A percentile compares a stretch with the other conserved stretches of the same genome.
These are phyloP conservation scores for Inonotus hispidus DNA, from an alignment of 1,284 basidiomycete genomes.

Conservation along the genomic window DNA sequence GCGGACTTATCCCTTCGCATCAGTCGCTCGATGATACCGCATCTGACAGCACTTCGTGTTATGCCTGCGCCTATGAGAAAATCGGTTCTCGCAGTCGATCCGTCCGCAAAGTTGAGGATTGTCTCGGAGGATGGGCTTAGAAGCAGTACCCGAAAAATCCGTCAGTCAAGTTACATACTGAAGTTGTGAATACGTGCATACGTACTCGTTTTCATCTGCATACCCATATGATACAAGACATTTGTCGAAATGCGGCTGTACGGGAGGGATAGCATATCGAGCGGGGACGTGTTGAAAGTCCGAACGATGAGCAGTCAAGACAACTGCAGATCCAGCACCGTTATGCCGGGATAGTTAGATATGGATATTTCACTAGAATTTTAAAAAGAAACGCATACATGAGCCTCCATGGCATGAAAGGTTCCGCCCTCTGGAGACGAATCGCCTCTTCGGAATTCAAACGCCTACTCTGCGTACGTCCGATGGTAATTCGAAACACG, in stretches of 20 bases:
- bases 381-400: constrained; percentile 3
- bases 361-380: not conserved
- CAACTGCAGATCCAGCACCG: not conserved
- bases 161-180: too few relatives aligned
- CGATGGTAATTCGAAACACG: too few relatives aligned
- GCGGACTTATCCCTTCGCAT: not conserved
- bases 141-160: not conserved
- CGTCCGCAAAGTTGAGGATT: constrained; percentile 19
- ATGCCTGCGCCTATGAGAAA: constrained; percentile 20
- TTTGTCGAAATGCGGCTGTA: constrained; percentile 11
- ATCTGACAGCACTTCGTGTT: constrained; percentile 16
- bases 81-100: constrained; percentile 16
- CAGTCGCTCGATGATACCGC: constrained; percentile 8
- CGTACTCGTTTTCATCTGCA: constrained; percentile 6
- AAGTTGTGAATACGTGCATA: not conserved
- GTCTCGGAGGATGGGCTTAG: constrained; percentile 1
- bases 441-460: constrained; percentile 16
- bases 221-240: constrained; percentile 10
- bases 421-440: not conserved
- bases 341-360: not conserved
- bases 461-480: constrained; percentile 8
- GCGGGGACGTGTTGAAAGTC: constrained; percentile 15
- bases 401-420: constrained; percentile 16
- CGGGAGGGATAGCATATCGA: constrained; percentile 5
- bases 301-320: constrained; percentile 17